phyloP scores from a whole-genome alignment of 257 asterid genomes.

The Fraxinus americana region DNA sequence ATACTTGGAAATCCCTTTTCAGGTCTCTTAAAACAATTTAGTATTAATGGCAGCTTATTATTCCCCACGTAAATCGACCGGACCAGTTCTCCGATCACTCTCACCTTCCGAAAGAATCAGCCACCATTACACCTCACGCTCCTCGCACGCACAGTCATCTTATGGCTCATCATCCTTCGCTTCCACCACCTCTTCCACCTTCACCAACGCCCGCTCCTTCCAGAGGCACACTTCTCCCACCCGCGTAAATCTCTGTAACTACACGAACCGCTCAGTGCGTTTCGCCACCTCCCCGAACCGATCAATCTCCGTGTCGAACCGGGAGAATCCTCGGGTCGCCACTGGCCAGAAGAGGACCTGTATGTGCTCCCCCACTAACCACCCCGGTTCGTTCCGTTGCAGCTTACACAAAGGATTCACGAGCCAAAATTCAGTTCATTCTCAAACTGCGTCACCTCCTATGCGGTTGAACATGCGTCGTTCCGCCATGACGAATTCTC shows the following conservation, averaged over 20 bases:
- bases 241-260: conserved; percentile 21
- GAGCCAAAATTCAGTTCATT: neutral
- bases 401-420: conserved; percentile 45
- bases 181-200: conserved; percentile 43
- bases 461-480: conserved; percentile 44
- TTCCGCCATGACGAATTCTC: conserved; percentile 54
- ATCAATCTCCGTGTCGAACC: conserved; percentile 34
- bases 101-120: conserved; percentile 34
- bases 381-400: conserved; percentile 76
- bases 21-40: neutral
- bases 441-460: conserved; percentile 40
- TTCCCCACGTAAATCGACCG: conserved; percentile 49
- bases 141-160: conserved; percentile 25
- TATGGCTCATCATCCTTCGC: conserved; percentile 34
- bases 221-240: conserved; percentile 43
- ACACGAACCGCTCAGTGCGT: conserved; percentile 28
- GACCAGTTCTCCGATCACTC: conserved; percentile 48
- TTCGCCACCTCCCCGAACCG: conserved; percentile 40
- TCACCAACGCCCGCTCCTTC: conserved; percentile 33
- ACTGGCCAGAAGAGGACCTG: conserved; percentile 45
- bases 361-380: conserved; percentile 68
- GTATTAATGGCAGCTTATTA: conserved; percentile 35
- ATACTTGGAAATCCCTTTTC: conserved; percentile 5
- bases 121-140: conserved; percentile 15
- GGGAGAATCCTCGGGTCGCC: conserved; percentile 17